These are phyloP conservation scores for Scopulariopsis brevicaulis DNA, from an alignment of 2,329 filamentous ascomycete species.

Conservation along the genomic window DNA sequence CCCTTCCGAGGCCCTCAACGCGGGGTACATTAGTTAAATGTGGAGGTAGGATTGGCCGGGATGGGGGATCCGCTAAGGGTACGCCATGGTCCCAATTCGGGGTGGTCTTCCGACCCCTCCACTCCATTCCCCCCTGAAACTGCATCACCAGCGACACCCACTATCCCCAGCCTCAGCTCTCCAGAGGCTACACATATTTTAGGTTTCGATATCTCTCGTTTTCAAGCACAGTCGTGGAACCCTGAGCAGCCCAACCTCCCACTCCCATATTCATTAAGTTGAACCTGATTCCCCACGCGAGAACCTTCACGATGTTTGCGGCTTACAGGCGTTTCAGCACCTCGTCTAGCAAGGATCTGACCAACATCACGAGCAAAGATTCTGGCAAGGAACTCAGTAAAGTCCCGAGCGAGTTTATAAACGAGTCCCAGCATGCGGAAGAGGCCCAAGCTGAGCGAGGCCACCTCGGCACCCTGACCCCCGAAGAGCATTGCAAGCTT, in stretches of 20 bases:
- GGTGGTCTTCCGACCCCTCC: neutral
- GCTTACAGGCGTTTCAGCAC: neutral
- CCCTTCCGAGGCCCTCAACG: neutral
- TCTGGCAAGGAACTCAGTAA: neutral
- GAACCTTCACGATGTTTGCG: neutral
- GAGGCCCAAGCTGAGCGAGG: constrained; percentile 34
- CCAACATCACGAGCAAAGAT: neutral
- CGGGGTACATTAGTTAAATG: neutral
- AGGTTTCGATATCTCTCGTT: neutral
- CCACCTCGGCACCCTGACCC: constrained; percentile 75
- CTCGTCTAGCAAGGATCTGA: neutral
- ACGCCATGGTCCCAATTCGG: neutral
- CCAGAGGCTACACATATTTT: neutral
- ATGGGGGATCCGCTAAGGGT: neutral
- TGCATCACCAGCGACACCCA: neutral
- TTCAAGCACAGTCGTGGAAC: neutral
- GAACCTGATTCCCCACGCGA: neutral
- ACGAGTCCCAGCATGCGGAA: neutral
- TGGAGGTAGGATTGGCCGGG: neutral
- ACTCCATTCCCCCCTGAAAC: neutral
- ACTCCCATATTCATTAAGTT: neutral
- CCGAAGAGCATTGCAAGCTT: constrained; percentile 79
- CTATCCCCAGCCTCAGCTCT: neutral
- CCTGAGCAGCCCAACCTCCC: neutral
- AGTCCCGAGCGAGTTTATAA: neutral